These are phyloP conservation scores for Trichaptum fuscoviolaceum DNA, from an alignment of 768 basidiomycete species.

Conservation along the genomic window DNA sequence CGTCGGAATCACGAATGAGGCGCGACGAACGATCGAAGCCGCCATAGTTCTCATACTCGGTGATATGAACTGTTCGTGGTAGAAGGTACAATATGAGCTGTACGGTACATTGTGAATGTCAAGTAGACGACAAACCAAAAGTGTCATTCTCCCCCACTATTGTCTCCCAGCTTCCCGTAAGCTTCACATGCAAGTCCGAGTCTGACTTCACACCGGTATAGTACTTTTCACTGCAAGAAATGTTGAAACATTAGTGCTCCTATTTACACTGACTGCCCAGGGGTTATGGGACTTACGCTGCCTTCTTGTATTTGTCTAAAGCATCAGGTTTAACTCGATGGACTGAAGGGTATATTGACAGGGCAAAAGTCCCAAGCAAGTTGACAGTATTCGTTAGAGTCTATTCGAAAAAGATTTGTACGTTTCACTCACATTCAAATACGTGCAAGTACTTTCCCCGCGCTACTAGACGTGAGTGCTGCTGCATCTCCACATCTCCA, in stretches of 20 bases:
- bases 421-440: slow-evolving; percentile 63
- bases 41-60: slow-evolving; percentile 92
- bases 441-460: slow-evolving; percentile 93
- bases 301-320: slow-evolving; percentile 78
- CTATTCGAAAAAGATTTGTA: not conserved
- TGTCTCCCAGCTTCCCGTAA: slow-evolving; percentile 93
- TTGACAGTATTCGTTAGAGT: not conserved
- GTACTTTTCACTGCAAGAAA: slow-evolving; percentile 61
- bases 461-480: slow-evolving; percentile 86
- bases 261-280: slow-evolving; percentile 3
- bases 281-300: slow-evolving; percentile 55
- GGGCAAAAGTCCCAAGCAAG: not conserved
- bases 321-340: slow-evolving; percentile 84
- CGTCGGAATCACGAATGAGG: slow-evolving; percentile 62
- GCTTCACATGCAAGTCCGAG: slow-evolving; percentile 68
- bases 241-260: slow-evolving; percentile 10
- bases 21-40: slow-evolving; percentile 77
- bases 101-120: not conserved
- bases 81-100: slow-evolving; percentile 2
- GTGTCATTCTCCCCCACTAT: slow-evolving; percentile 86
- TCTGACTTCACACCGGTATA: slow-evolving; percentile 78
- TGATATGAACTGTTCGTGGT: slow-evolving; percentile 48
- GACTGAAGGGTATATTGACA: slow-evolving; percentile 38
- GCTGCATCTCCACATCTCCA: slow-evolving; percentile 67
- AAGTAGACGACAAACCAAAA: slow-evolving; percentile 50